phyloP scores from a whole-genome alignment of 2,329 filamentous ascomycete genomes.

The Pseudocercospora pini-densiflorae region DNA sequence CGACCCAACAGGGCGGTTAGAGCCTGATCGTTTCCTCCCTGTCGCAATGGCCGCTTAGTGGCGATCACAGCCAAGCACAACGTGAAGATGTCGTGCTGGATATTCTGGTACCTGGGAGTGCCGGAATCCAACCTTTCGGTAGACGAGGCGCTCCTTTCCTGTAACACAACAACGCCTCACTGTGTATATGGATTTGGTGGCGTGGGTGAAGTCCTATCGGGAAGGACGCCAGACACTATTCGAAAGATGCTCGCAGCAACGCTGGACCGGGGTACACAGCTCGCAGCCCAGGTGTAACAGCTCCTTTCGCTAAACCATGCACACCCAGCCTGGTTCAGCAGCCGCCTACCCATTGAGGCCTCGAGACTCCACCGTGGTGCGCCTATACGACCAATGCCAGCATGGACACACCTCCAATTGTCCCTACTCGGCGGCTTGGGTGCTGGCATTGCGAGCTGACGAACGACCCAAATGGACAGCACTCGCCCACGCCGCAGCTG shows the following conservation, averaged over 20 bases:
- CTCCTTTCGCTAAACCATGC: slow-evolving; percentile 21
- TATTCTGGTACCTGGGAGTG: slow-evolving; percentile 23
- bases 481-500: slow-evolving; percentile 14
- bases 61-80: slow-evolving; percentile 19
- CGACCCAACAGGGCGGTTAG: slow-evolving; percentile 23
- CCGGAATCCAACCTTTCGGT: slow-evolving; percentile 22
- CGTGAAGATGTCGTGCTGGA: slow-evolving; percentile 13
- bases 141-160: background rate
- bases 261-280: slow-evolving; percentile 17
- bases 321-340: slow-evolving; percentile 12
- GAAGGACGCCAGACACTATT: background rate
- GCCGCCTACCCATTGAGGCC: slow-evolving; percentile 17
- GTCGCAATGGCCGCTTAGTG: slow-evolving; percentile 13
- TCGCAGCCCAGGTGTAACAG: slow-evolving; percentile 15
- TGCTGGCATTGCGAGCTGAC: slow-evolving; percentile 10
- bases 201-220: slow-evolving; percentile 1
- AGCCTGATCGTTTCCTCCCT: slow-evolving; percentile 11
- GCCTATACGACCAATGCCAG: slow-evolving; percentile 15
- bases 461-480: slow-evolving; percentile 4
- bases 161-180: slow-evolving; percentile 16
- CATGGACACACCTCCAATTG: slow-evolving; percentile 1
- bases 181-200: slow-evolving; percentile 8
- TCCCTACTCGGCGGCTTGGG: slow-evolving; percentile 3
- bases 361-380: slow-evolving; percentile 12
- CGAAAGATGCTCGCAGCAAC: slow-evolving; percentile 15